These are phyloP conservation scores for Russula vinacea DNA, from an alignment of 768 basidiomycete genomes.

Conservation along the genomic window DNA sequence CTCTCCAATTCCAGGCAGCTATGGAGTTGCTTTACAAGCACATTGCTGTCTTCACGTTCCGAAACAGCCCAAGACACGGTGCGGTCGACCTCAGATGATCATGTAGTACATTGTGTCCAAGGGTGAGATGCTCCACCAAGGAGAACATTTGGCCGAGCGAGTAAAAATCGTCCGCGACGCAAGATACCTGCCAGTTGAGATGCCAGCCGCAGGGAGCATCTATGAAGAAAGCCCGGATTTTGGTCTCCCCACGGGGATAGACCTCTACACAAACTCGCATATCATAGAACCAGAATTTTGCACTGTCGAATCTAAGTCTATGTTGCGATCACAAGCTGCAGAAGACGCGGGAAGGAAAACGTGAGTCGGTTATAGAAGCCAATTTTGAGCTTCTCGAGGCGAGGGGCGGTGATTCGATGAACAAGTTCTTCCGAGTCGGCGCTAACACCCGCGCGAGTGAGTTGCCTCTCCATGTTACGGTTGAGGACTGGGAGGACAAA, in stretches of 20 bases:
- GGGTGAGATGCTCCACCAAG: no score
- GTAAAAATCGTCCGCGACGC: no score
- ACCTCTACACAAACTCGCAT: neutral
- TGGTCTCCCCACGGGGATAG: neutral
- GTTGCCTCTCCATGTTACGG: neutral
- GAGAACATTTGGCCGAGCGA: no score
- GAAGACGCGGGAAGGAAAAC: neutral
- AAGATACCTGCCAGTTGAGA: no score
- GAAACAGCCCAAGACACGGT: no score
- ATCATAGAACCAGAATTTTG: neutral
- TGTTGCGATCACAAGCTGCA: neutral
- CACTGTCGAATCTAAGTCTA: neutral
- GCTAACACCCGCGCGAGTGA: neutral
- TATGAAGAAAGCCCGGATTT: no score
- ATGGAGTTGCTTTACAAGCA: no score
- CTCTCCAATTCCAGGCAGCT: no score
- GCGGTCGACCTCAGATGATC: no score
- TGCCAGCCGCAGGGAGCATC: no score
- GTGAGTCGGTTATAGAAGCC: neutral
- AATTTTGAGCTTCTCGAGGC: neutral
- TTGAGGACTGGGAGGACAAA: neutral
- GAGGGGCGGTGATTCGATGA: neutral
- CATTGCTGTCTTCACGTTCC: no score
- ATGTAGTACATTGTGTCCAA: no score
- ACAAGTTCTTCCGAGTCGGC: neutral